Evolutionary conservation across 805 yeast species (phyloP).

Genomic region (Lachancea fermentati): DNA sequence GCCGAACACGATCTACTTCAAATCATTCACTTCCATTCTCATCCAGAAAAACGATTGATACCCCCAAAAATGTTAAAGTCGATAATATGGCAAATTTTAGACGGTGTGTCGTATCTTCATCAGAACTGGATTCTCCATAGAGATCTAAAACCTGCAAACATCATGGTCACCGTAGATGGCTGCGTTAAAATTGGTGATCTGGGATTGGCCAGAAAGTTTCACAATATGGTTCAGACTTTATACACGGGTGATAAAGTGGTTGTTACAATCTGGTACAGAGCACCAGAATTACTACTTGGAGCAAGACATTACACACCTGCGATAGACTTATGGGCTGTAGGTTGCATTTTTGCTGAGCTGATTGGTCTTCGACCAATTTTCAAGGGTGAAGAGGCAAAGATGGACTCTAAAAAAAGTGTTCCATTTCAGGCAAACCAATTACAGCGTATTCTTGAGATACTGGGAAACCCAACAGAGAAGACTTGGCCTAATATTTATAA

Average conservation of each 20-base stretch:
- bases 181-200: conserved; percentile 94
- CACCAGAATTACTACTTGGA: conserved; percentile 87
- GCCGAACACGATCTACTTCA: conserved; percentile 95
- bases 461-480: conserved; percentile 80
- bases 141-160: conserved; percentile 95
- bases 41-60: conserved; percentile 74
- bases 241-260: conserved; percentile 94
- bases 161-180: conserved; percentile 88
- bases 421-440: conserved; percentile 94
- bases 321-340: conserved; percentile 92
- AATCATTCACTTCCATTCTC: conserved; percentile 90
- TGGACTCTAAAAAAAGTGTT: conserved; percentile 86
- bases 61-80: conserved; percentile 78
- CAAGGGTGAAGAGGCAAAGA: conserved; percentile 96
- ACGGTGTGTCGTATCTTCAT: conserved; percentile 87
- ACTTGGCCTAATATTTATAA: conserved; percentile 73
- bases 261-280: conserved; percentile 95
- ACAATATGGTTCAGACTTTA: conserved; percentile 77
- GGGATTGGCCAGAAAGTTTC: conserved; percentile 85
- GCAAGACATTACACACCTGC: conserved; percentile 91
- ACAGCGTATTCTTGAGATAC: conserved; percentile 83
- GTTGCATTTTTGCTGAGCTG: conserved; percentile 89
- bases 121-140: conserved; percentile 96
- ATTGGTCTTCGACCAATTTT: conserved; percentile 86
- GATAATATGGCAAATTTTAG: conserved; percentile 84